phyloP scores from a whole-genome alignment of 2,329 filamentous ascomycete species.

The Macroventuria anomochaeta region DNA sequence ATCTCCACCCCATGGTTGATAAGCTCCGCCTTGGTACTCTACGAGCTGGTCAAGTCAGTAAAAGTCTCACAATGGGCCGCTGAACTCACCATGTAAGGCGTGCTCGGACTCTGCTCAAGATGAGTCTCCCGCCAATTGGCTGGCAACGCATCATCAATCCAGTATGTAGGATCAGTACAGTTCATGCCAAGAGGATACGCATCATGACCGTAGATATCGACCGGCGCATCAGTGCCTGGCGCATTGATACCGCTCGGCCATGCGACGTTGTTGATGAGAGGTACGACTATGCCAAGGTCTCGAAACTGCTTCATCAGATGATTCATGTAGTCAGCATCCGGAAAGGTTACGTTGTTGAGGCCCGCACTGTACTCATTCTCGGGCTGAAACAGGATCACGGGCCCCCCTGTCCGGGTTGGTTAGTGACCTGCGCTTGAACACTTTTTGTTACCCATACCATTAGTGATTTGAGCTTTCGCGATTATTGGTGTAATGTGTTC shows the following conservation, averaged over 20 bases:
- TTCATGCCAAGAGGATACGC: constrained; percentile 67
- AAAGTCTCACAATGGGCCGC: background rate
- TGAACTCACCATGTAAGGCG: constrained; percentile 60
- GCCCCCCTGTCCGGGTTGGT: constrained; percentile 54
- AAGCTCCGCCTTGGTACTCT: constrained; percentile 71
- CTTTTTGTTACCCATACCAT: constrained; percentile 55
- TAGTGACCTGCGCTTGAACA: background rate
- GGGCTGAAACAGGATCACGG: constrained; percentile 76
- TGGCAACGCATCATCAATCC: constrained; percentile 63
- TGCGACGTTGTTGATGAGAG: constrained; percentile 76
- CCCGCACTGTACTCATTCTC: constrained; percentile 77
- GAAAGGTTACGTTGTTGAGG: constrained; percentile 59
- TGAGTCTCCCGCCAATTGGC: constrained; percentile 62
- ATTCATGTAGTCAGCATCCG: constrained; percentile 70
- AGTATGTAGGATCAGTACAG: constrained; percentile 64
- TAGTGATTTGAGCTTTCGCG: constrained; percentile 77
- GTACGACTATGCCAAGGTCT: constrained; percentile 72
- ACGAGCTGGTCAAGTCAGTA: constrained; percentile 44
- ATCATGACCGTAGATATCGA: constrained; percentile 71
- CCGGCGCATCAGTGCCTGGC: constrained; percentile 62
- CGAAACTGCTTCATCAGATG: constrained; percentile 71
- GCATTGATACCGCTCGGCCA: constrained; percentile 63
- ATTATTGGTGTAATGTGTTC: constrained; percentile 68
- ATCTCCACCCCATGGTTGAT: constrained; percentile 73
- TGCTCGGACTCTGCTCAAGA: constrained; percentile 65